Evolutionary conservation across 371 early-diverging fungal genomes (phyloP).

Genomic region (Mortierella sp.): DNA sequence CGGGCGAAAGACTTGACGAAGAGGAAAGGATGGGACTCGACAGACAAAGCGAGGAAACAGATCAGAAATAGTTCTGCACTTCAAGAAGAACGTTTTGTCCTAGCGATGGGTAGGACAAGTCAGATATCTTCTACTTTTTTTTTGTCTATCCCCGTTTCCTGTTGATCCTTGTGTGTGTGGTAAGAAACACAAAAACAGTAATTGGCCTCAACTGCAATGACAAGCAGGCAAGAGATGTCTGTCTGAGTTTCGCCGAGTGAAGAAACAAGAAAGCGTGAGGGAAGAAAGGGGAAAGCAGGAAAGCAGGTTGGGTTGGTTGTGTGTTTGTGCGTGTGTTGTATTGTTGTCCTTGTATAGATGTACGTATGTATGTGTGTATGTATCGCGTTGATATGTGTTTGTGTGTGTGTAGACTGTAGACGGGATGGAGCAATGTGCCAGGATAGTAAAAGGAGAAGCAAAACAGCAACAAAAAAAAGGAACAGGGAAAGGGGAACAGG

Average conservation of each 20-base stretch:
- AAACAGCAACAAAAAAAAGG: background rate
- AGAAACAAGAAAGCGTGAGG: no score
- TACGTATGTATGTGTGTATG: background rate
- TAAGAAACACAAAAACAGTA: background rate
- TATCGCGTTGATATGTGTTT: background rate
- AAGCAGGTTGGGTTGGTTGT: background rate
- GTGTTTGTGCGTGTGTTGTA: background rate
- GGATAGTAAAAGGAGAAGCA: background rate
- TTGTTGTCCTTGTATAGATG: no score
- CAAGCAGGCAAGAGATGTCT: background rate
- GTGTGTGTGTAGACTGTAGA: background rate
- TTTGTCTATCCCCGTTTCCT: slow-evolving; percentile 9
- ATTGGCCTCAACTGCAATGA: background rate
- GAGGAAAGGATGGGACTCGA: background rate
- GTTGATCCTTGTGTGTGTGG: slow-evolving; percentile 7
- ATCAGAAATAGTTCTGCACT: background rate
- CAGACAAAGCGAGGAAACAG: no score
- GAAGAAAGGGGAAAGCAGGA: background rate
- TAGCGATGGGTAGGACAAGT: slow-evolving; percentile 9
- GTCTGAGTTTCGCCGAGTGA: no score
- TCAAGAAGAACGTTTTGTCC: background rate
- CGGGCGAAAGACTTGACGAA: background rate
- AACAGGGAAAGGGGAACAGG: background rate
- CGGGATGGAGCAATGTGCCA: no score
- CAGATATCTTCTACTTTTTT: background rate